Base-by-base conservation (phyloP, 192 early-diverging fungal species). In the Mortierella claussenii region DNA sequence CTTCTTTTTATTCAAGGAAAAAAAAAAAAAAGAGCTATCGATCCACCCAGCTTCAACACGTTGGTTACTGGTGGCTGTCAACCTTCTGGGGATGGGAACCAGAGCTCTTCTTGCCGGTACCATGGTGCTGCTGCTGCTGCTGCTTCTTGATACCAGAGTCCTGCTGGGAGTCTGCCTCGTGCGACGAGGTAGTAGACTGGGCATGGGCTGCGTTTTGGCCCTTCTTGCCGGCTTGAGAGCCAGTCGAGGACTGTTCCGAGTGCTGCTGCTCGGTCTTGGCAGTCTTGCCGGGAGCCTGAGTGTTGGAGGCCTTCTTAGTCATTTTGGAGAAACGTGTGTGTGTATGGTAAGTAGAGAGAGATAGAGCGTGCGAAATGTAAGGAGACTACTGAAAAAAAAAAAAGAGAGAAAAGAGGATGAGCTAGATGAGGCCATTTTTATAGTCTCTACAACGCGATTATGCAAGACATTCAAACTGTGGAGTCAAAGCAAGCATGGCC, bases 31-130 rank as follows among this genome's bases (percentile, higher is more conserved):
- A 42, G 17, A 49, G 5, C 9, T 13, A 27, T 31, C 58, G 8
- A 10, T 10, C 3, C 32, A 48, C 4, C 27, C 23, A 23, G n/a
- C n/a, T n/a, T n/a, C n/a, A n/a, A n/a, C n/a, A n/a, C n/a, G 3
- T 10, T 23, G 13, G 21, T 36, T 52, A 58, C 0, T 50, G 46
- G 10, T 52, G 48, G 18, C 3, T 27, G 37, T 74, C 69, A 36
- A 74, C 31, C 59, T 74, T 74, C 36, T 65, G 62, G 24, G 61
- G 69, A 30, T 74, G 69, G 3, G 69, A 74, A 6, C 69, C 69
- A 17, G 69, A 74, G 0, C 48, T 23, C 53, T 49, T 74, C 54
- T 30, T 55, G n/a, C 24, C 21, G 12, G 48, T 10, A n/a, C 55
- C 48, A 42, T 74, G 69, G 26, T 58, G 42, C 26, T 65, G 53